phyloP scores from a whole-genome alignment of 257 asterid genomes.

The Ballota nigra region DNA sequence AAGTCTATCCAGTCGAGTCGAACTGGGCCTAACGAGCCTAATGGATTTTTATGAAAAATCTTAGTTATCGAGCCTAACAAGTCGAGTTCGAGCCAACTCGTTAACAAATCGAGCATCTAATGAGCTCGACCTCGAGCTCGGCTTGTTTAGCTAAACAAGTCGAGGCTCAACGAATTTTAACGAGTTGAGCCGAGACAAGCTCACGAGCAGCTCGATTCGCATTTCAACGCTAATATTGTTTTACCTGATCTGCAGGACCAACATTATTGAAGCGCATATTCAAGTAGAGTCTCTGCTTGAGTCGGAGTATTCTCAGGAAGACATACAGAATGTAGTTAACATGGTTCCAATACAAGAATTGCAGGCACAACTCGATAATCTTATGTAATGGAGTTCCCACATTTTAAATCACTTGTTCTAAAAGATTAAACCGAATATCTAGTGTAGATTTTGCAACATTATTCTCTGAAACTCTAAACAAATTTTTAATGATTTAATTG shows the following conservation, averaged over 20 bases:
- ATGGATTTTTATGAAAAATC: no score
- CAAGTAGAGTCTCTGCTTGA: constrained; percentile 76
- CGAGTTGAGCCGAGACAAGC: no score
- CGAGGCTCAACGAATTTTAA: no score
- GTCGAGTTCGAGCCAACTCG: no score
- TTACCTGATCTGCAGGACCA: constrained; percentile 61
- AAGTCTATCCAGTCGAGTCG: no score
- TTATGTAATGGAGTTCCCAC: constrained; percentile 32
- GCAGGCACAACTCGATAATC: constrained; percentile 76
- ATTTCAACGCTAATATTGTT: no score
- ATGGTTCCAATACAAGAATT: constrained; percentile 62
- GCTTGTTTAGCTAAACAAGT: no score
- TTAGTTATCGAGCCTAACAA: no score
- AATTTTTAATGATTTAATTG: not conserved
- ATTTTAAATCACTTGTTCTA: not conserved
- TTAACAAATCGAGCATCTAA: no score
- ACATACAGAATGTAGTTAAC: constrained; percentile 45
- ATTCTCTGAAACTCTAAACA: not conserved
- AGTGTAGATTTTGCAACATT: not conserved
- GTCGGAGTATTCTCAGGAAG: constrained; percentile 78
- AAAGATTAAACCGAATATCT: not conserved
- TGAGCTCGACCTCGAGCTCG: no score
- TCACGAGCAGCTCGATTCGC: no score
- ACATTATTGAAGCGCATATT: constrained; percentile 82
- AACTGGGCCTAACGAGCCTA: no score